Percentiles rank a stretch among this genome's conserved stretches.
These are phyloP conservation scores for Linum trigynum DNA, from an alignment of 345 rosid genomes.

Conservation along the genomic window DNA sequence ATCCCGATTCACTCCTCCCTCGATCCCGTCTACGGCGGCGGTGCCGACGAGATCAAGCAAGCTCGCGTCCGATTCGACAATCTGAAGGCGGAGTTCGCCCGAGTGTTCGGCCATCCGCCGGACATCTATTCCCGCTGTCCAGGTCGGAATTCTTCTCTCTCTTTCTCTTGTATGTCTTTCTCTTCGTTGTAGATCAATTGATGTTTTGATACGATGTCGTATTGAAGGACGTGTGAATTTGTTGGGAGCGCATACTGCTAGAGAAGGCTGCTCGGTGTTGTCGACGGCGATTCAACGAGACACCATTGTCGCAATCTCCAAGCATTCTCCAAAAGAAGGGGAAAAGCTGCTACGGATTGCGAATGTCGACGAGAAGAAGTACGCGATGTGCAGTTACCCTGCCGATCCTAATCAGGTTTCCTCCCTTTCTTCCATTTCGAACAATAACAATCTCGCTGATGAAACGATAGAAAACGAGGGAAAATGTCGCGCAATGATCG, in stretches of 20 bases:
- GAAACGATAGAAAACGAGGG: no score
- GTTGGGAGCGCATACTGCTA: constrained; percentile 95
- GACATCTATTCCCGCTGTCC: constrained; percentile 80
- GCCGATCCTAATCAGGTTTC: constrained; percentile 77
- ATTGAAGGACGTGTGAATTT: constrained; percentile 83
- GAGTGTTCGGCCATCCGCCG: constrained; percentile 57
- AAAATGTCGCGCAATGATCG: no score
- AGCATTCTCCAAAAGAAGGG: constrained; percentile 32
- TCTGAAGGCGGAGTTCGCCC: constrained; percentile 48
- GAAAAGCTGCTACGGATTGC: constrained; percentile 53
- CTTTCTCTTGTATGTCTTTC: no score
- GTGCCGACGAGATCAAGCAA: constrained; percentile 55
- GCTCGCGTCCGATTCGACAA: constrained; percentile 62
- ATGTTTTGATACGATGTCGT: not conserved
- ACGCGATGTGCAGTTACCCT: constrained; percentile 58
- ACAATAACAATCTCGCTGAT: no score
- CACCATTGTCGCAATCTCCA: constrained; percentile 71
- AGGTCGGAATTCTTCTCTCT: constrained; percentile 24
- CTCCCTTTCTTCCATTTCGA: no score
- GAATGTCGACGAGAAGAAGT: constrained; percentile 59
- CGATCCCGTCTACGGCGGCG: constrained; percentile 61
- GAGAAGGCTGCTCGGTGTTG: constrained; percentile 92
- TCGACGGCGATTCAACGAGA: constrained; percentile 98
- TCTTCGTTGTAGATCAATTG: constrained; percentile 12
- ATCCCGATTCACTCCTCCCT: constrained; percentile 57